Base-by-base conservation (phyloP, 2,329 filamentous ascomycete genomes). In the Diaporthe velutina region DNA sequence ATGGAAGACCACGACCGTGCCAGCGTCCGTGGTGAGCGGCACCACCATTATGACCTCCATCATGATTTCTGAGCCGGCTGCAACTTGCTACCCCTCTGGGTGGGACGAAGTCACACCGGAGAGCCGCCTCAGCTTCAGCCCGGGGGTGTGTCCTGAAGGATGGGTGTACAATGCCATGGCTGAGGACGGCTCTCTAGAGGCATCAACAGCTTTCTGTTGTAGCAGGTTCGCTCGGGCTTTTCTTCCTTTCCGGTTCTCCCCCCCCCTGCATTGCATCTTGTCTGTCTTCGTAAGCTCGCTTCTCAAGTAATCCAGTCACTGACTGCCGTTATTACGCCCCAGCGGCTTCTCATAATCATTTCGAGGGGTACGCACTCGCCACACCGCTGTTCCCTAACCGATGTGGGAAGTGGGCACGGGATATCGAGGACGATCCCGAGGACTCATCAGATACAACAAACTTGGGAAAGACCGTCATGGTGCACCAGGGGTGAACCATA, bases 81-180 rank as follows among this genome's bases (percentile, higher is more conserved):
- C 35, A 40, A 61, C 57, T 40, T 61, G 35, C 57, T 42, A 40
- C n/a, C 57, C 57, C 15, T 61, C 57, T 17, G 38, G 57, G 22
- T 61, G 57, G 57, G 35, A 61, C 38, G 57, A 61, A 19, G 17
- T 28, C 35, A 12, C 35, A 28, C 57, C 57, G 12, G 35, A 61
- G 28, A 61, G 35, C 10, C 57, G 57, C 35, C 57, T 42, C n/a
- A 28, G 38, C 35, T 61, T 61, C 57, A 61, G 57, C 57, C 57
- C 57, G 6, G 57, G 57, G 13, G 57, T 61, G 13, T 61, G 57
- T 42, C 57, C 35, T 19, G 15, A 40, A 61, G 57, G 57, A 28
- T 61, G 57, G 57, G n/a, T 61, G 6, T 61, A 61, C 57, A n/a
- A 61, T 19, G 57, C 22, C n/a, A 42, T 61, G 57, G 35, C 35